Conservation (phyloP, 2,329 filamentous ascomycete genomes). For the Cladobotryum mycophilum region DNA sequence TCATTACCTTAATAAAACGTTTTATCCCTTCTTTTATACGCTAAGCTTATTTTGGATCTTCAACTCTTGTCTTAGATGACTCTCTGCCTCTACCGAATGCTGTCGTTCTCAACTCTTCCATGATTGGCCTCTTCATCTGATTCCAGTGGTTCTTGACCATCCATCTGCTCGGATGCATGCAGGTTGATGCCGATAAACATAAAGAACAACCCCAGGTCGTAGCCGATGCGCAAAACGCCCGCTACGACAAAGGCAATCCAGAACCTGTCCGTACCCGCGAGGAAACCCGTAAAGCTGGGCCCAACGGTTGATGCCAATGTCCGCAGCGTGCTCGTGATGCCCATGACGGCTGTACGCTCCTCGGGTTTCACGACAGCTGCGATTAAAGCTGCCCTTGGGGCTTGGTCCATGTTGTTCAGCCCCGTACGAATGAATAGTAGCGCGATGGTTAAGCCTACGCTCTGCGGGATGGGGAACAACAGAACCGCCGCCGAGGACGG, state of each 20-base stretch:
- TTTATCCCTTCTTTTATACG: too few relatives aligned
- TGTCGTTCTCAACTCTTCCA: too few relatives aligned
- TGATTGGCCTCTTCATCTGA: constrained; percentile 2
- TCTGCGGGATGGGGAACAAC: constrained; percentile 50
- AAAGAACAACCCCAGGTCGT: constrained; percentile 53
- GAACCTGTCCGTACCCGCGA: constrained; percentile 47
- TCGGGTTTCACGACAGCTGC: constrained; percentile 58
- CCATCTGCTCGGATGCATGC: constrained; percentile 33
- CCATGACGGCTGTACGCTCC: constrained; percentile 65
- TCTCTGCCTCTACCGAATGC: too few relatives aligned
- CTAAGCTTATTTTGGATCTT: too few relatives aligned
- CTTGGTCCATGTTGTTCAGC: constrained; percentile 65
- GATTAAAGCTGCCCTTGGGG: constrained; percentile 59
- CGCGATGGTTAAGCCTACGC: constrained; percentile 44
- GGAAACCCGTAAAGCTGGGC: constrained; percentile 48
- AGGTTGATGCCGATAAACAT: constrained; percentile 55
- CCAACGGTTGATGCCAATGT: constrained; percentile 52
- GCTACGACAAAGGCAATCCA: constrained; percentile 58
- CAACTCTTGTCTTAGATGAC: too few relatives aligned
- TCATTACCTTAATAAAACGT: too few relatives aligned
- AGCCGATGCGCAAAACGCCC: constrained; percentile 46
- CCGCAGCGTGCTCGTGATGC: constrained; percentile 55
- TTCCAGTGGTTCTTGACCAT: background rate
- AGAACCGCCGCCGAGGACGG: constrained; percentile 57
- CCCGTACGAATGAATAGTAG: constrained; percentile 55